Percentiles rank a stretch among this genome's conserved stretches.
Evolutionary conservation across 2,329 filamentous ascomycete species (phyloP).

Genomic region (Tolypocladium endophyticum): DNA sequence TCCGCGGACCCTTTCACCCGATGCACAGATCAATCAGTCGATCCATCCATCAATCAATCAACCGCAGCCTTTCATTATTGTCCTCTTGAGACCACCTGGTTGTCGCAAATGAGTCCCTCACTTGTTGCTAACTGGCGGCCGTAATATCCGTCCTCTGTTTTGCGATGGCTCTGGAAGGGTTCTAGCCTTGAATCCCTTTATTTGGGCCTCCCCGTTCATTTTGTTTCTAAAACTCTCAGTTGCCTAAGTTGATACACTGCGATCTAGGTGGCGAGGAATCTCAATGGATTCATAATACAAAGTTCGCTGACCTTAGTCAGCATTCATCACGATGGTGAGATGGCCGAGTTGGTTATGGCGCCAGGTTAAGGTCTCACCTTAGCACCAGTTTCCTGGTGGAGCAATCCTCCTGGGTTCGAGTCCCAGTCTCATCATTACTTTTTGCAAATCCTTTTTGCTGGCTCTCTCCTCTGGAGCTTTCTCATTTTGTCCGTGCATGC

Average conservation of each 20-base stretch:
- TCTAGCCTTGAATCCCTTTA: too few relatives aligned
- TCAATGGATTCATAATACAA: too few relatives aligned
- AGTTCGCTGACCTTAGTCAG: too few relatives aligned
- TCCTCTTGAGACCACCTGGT: background rate
- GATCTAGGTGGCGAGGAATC: too few relatives aligned
- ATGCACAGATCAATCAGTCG: background rate
- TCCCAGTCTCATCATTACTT: conserved; percentile 20
- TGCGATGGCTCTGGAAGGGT: background rate
- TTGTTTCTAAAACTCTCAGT: too few relatives aligned
- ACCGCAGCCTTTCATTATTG: background rate
- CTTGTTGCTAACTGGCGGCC: too few relatives aligned
- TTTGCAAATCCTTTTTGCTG: background rate
- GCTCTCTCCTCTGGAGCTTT: too few relatives aligned
- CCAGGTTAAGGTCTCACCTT: conserved; percentile 1
- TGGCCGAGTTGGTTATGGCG: background rate
- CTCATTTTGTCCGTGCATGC: too few relatives aligned
- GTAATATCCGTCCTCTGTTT: background rate
- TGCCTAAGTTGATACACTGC: too few relatives aligned
- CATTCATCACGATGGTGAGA: too few relatives aligned
- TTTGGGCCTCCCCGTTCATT: too few relatives aligned
- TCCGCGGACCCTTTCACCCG: background rate
- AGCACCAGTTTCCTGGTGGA: conserved; percentile 11
- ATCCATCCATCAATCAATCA: background rate
- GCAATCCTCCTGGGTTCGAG: conserved; percentile 17
- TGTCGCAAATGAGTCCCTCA: background rate